Conservation (phyloP, 2,329 filamentous ascomycete genomes). For the Beauveria sp. region DNA sequence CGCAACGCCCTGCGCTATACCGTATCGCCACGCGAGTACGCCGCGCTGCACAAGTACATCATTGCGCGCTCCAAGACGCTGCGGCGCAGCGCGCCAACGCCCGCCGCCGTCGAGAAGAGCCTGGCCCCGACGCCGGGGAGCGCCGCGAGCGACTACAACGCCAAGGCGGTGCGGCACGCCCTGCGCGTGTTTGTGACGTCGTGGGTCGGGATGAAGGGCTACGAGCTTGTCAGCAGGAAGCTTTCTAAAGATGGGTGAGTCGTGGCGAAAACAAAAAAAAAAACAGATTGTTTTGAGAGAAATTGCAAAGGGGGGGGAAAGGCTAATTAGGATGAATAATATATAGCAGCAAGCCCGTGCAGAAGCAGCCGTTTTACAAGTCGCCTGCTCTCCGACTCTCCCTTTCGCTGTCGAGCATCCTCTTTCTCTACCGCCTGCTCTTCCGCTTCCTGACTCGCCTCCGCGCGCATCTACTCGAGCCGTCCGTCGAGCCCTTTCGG, state of each 20-base stretch:
- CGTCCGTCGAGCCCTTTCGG: constrained; percentile 75
- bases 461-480: constrained; percentile 67
- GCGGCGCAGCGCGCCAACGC: constrained; percentile 46
- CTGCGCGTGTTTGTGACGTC: constrained; percentile 63
- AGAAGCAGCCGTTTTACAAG: constrained; percentile 50
- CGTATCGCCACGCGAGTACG: constrained; percentile 78
- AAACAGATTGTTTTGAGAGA: too few relatives aligned
- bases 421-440: constrained; percentile 81
- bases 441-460: constrained; percentile 83
- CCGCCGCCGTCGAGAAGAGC: constrained; percentile 43
- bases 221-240: constrained; percentile 43
- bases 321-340: constrained; percentile 7
- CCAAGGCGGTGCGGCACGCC: constrained; percentile 61
- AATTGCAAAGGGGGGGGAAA: too few relatives aligned
- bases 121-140: constrained; percentile 23
- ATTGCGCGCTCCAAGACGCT: constrained; percentile 61
- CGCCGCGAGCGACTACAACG: constrained; percentile 53
- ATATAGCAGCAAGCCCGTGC: constrained; percentile 18
- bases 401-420: constrained; percentile 72
- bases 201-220: constrained; percentile 55
- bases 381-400: constrained; percentile 71
- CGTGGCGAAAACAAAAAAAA: neutral
- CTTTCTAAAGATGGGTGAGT: constrained; percentile 42
- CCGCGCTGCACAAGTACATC: constrained; percentile 73
- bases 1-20: constrained; percentile 84